Evolutionary conservation across 495 filamentous ascomycete genomes (phyloP), one percentile per base, ranked within the genome.

Genomic region (Penicillium longicatenatum): DNA sequence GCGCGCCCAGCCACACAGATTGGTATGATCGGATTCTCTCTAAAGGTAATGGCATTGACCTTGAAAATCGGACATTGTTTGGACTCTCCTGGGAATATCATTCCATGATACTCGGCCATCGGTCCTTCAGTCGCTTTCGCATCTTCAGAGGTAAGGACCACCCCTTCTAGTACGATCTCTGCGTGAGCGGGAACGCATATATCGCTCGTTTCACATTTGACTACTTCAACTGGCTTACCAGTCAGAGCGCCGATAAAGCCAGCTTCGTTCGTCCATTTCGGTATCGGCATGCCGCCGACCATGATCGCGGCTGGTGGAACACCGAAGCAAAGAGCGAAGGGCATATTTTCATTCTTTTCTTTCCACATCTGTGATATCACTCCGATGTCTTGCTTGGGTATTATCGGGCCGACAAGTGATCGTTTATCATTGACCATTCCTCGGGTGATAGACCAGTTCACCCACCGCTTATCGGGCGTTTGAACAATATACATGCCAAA

Each of bases 221-320:
- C 68, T 10, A 78, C 62, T 16, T 75, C 66, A 12, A 78, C 33
- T 0, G 71, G 55, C 3, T 58, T 31, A 1, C 71, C 73, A 4
- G 60, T 63, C 52, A 76, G 54, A 19, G 72, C 70, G 1, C 71
- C 72, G 6, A 76, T 64, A 44, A 70, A 78, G 0, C 55, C 72
- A 11, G 73, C 62, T 53, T 77, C 75, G 1, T 61, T 70, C 11
- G 66, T 60, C 4, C 70, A 63, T 14, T 73, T 63, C 0, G 72
- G 75, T 37, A 76, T 63, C 0, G 75, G 75, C 71, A 75, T 78
- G 24, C 63, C 60, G 1, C 63, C 55, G 1, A 62, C 70, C 69
- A 78, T 76, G 42, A 73, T 70, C 0, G 73, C 75, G 2, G 72
- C 73, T 0, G 75, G 73, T 1, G 73, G 75, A 2, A 75, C 75